phyloP scores from a whole-genome alignment of 2,329 filamentous ascomycete genomes.

The Cordyceps farinosa region DNA sequence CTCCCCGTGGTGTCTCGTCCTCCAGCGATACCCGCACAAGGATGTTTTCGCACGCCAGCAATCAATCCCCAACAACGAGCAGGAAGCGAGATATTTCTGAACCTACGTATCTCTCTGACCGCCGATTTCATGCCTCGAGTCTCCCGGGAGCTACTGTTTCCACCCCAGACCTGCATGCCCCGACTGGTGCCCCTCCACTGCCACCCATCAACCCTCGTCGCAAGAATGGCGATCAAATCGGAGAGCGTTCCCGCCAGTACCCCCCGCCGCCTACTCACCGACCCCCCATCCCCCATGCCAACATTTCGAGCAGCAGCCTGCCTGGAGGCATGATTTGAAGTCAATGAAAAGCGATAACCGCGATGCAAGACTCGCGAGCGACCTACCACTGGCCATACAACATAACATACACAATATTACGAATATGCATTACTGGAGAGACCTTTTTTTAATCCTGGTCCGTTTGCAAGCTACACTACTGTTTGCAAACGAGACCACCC shows the following conservation, averaged over 20 bases:
- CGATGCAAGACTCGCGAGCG: not conserved
- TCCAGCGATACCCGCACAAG: conserved; percentile 32
- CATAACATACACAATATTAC: conserved; percentile 5
- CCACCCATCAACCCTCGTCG: conserved; percentile 59
- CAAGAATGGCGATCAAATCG: conserved; percentile 42
- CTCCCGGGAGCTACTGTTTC: conserved; percentile 31
- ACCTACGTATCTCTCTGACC: conserved; percentile 38
- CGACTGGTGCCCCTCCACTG: conserved; percentile 44
- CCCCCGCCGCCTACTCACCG: conserved; percentile 26
- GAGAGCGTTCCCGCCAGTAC: conserved; percentile 27
- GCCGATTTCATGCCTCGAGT: conserved; percentile 37
- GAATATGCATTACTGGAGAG: conserved; percentile 2
- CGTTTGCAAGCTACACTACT: not conserved
- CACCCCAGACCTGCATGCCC: conserved; percentile 36
- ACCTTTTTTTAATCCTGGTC: conserved; percentile 11
- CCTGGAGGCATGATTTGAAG: conserved; percentile 47
- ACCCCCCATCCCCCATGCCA: conserved; percentile 27
- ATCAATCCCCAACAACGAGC: conserved; percentile 32
- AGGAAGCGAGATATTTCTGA: conserved; percentile 50
- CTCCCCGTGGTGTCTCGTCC: not conserved
- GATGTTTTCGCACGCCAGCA: conserved; percentile 25
- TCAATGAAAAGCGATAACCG: not conserved
- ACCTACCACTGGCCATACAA: not conserved
- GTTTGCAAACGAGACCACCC: conserved; percentile 5
- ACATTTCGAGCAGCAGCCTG: conserved; percentile 30